These are phyloP conservation scores for Protea cynaroides DNA, from an alignment of 164 flowering plant species.

Conservation along the genomic window DNA sequence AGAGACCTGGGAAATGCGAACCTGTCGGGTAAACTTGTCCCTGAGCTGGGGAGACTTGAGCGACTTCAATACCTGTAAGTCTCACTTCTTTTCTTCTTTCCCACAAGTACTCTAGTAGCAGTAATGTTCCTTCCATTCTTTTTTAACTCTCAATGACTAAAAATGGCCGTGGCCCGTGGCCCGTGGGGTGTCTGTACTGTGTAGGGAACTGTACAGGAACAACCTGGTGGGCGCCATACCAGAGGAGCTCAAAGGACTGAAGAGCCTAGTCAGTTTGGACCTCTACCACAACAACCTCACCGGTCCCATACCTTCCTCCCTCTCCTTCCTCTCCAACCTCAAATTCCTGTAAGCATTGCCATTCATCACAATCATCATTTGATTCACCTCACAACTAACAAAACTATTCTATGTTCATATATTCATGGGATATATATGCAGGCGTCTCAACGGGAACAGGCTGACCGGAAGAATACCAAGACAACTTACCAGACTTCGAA, in stretches of 20 bases:
- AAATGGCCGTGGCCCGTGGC: too few relatives aligned
- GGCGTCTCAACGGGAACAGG: slow-evolving; percentile 61
- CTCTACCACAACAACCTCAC: slow-evolving; percentile 72
- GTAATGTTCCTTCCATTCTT: too few relatives aligned
- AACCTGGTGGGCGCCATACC: slow-evolving; percentile 60
- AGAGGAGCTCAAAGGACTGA: slow-evolving; percentile 52
- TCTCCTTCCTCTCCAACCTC: slow-evolving; percentile 53
- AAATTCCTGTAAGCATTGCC: slow-evolving; percentile 44
- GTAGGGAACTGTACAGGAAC: slow-evolving; percentile 77
- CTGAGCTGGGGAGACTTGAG: slow-evolving; percentile 65
- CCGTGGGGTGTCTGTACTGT: slow-evolving; percentile 1
- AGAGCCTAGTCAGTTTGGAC: slow-evolving; percentile 63
- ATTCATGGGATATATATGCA: slow-evolving; percentile 15
- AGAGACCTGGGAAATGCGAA: slow-evolving; percentile 83
- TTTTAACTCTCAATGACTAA: too few relatives aligned
- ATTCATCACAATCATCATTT: not conserved
- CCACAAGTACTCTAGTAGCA: too few relatives aligned
- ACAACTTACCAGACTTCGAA: slow-evolving; percentile 55
- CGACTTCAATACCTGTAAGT: slow-evolving; percentile 70
- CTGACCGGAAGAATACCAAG: slow-evolving; percentile 69
- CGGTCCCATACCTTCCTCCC: slow-evolving; percentile 61
- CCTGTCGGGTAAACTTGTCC: slow-evolving; percentile 60
- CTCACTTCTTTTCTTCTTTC: too few relatives aligned
- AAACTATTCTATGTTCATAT: not conserved
- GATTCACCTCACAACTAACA: too few relatives aligned